phyloP scores from a whole-genome alignment of 306 rosid species.

The Medicago ruthenica region DNA sequence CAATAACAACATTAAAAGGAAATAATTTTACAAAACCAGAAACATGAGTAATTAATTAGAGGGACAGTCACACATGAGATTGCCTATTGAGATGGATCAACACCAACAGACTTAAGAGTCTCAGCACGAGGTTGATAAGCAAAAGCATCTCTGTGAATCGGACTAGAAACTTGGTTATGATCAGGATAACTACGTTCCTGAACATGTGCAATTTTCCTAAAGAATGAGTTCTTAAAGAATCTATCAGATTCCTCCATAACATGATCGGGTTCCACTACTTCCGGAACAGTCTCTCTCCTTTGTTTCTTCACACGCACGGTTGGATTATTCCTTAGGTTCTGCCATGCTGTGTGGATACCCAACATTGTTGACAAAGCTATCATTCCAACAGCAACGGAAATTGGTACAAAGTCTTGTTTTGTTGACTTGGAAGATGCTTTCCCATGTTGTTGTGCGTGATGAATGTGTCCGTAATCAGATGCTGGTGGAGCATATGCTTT shows the following conservation, averaged over 20 bases:
- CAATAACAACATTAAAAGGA: background rate
- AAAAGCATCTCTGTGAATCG: slow-evolving; percentile 51
- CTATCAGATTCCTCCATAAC: slow-evolving; percentile 61
- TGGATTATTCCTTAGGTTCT: slow-evolving; percentile 65
- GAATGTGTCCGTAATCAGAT: slow-evolving; percentile 39
- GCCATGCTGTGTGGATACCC: slow-evolving; percentile 79
- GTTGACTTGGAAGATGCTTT: slow-evolving; percentile 14
- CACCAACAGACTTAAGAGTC: slow-evolving; percentile 67
- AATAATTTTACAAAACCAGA: background rate
- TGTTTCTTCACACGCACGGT: slow-evolving; percentile 68
- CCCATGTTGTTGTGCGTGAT: slow-evolving; percentile 31
- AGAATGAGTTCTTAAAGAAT: slow-evolving; percentile 49
- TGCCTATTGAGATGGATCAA: slow-evolving; percentile 47
- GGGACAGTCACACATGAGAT: background rate
- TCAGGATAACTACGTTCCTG: slow-evolving; percentile 53
- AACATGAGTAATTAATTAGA: background rate
- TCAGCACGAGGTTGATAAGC: slow-evolving; percentile 47
- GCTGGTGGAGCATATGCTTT: slow-evolving; percentile 58
- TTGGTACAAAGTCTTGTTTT: slow-evolving; percentile 62
- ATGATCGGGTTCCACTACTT: slow-evolving; percentile 84
- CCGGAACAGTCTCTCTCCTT: slow-evolving; percentile 79
- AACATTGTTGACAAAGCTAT: slow-evolving; percentile 51
- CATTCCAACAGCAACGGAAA: slow-evolving; percentile 77
- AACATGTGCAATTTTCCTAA: slow-evolving; percentile 81
- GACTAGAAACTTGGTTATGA: slow-evolving; percentile 43